phyloP scores from a whole-genome alignment of 345 rosid genomes.

The Raphanus sativus region DNA sequence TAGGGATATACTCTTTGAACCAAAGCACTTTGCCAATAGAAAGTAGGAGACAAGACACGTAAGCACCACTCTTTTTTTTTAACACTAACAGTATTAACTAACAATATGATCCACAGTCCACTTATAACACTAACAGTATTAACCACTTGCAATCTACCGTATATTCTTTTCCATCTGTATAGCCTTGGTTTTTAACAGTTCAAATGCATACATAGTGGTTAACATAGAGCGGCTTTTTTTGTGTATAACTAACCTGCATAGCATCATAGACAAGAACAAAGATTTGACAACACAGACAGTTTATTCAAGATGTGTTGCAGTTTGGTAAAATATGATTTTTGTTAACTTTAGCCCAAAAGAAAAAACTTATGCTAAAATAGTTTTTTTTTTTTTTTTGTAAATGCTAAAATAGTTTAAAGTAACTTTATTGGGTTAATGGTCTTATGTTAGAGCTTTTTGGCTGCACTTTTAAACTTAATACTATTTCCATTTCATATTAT shows the following conservation, averaged over 20 bases:
- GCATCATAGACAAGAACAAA: background rate
- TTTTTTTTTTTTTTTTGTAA: no score
- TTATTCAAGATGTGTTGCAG: background rate
- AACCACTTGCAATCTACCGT: background rate
- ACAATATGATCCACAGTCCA: no score
- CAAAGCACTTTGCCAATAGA: no score
- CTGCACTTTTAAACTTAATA: background rate
- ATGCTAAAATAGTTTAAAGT: background rate
- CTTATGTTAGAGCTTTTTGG: background rate
- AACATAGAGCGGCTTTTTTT: background rate
- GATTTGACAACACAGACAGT: constrained; percentile 10
- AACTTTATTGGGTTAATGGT: background rate
- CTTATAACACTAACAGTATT: background rate
- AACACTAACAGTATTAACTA: no score
- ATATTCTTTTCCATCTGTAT: background rate
- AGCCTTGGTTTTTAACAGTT: background rate
- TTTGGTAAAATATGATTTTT: background rate
- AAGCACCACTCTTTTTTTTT: no score
- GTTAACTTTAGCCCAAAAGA: background rate
- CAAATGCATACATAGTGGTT: background rate
- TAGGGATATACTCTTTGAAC: no score
- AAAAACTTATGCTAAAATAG: background rate
- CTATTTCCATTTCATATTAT: no score
- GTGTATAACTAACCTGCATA: constrained; percentile 6
- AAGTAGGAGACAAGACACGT: no score